Conservation (phyloP, 2,329 filamentous ascomycete species). For the Ceratocystis ficicola region DNA sequence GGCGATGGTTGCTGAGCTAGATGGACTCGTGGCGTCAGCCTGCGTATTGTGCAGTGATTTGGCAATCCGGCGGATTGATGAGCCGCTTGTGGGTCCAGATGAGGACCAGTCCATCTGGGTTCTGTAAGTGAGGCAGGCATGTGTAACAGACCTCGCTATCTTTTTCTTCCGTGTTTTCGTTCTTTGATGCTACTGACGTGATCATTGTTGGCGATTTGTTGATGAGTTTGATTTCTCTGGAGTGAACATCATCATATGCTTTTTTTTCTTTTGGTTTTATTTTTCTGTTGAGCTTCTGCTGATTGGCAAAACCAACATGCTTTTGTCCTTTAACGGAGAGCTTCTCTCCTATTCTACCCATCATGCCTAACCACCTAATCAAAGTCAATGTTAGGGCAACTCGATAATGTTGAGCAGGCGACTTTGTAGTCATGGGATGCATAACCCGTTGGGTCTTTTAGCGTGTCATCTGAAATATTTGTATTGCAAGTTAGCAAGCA, state of each 20-base stretch:
- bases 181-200: not conserved
- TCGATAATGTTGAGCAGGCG: too few relatives aligned
- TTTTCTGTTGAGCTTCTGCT: not conserved
- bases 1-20: constrained; percentile 73
- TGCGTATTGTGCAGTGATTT: constrained; percentile 92
- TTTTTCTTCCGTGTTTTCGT: not conserved
- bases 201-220: not conserved
- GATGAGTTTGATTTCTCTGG: not conserved
- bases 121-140: constrained; percentile 33
- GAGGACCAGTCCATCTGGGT: constrained; percentile 77
- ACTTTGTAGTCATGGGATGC: too few relatives aligned
- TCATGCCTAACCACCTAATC: too few relatives aligned
- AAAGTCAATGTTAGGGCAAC: too few relatives aligned
- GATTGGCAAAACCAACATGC: too few relatives aligned
- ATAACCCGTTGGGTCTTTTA: too few relatives aligned
- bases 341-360: too few relatives aligned
- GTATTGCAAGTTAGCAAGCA: too few relatives aligned
- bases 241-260: not conserved
- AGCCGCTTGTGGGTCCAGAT: constrained; percentile 67
- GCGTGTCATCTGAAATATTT: too few relatives aligned
- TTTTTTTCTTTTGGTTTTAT: not conserved
- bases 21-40: constrained; percentile 77
- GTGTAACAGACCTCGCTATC: not conserved
- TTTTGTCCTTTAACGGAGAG: too few relatives aligned
- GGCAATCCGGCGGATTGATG: constrained; percentile 86